Conservation (phyloP, 495 filamentous ascomycete genomes). For the Neurospora sp. region DNA sequence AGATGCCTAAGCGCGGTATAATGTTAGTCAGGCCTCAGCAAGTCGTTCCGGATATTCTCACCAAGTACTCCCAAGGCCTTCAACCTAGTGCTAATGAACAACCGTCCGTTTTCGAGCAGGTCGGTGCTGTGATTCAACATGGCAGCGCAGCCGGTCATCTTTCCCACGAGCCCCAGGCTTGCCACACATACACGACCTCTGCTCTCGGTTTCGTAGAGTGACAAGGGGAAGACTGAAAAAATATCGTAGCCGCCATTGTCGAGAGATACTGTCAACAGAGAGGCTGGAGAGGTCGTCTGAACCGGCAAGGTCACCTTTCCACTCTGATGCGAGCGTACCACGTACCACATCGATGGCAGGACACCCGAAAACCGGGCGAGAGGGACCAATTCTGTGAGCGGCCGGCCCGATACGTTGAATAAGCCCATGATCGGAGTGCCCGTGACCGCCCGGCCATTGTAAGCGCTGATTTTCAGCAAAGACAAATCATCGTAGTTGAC, state of each 20-base stretch:
- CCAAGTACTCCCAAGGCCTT: constrained; percentile 79
- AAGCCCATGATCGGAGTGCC: constrained; percentile 72
- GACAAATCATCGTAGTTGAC: constrained; percentile 58
- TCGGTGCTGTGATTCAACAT: constrained; percentile 49
- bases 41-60: constrained; percentile 21
- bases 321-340: constrained; percentile 62
- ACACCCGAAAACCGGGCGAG: constrained; percentile 66
- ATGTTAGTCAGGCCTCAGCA: neutral
- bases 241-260: constrained; percentile 67
- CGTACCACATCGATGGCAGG: constrained; percentile 40
- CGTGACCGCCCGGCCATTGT: constrained; percentile 45
- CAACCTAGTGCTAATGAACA: constrained; percentile 53
- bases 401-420: constrained; percentile 60
- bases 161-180: constrained; percentile 71
- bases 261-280: constrained; percentile 49
- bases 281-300: constrained; percentile 22
- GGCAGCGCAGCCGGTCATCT: constrained; percentile 84
- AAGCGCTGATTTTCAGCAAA: constrained; percentile 71
- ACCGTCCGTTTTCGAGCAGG: constrained; percentile 44
- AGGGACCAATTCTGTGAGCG: constrained; percentile 54
- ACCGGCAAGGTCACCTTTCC: constrained; percentile 49
- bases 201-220: constrained; percentile 38
- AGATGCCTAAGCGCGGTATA: constrained; percentile 40
- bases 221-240: constrained; percentile 59
- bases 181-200: constrained; percentile 38